Conservation (phyloP, 176 grass and related monocot species). For the Melocanna baccifera region DNA sequence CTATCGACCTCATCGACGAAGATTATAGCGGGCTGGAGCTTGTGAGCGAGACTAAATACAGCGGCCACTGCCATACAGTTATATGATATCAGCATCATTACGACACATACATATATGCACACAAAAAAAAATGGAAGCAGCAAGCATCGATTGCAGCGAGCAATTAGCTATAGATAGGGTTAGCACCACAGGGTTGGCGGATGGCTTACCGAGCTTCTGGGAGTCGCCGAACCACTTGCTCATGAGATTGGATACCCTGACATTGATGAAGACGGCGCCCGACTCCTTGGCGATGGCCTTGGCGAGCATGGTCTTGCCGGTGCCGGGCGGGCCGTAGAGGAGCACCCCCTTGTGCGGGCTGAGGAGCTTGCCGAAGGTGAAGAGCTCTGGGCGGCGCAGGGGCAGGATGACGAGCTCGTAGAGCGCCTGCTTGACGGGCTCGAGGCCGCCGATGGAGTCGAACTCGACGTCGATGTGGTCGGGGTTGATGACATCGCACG, state of each 20-base stretch:
- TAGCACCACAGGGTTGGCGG: background rate
- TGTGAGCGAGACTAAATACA: slow-evolving; percentile 85
- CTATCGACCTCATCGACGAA: slow-evolving; percentile 98
- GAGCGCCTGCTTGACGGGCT: slow-evolving; percentile 75
- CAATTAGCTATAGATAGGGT: background rate
- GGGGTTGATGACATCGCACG: slow-evolving; percentile 97
- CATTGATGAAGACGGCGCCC: slow-evolving; percentile 92
- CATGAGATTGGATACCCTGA: slow-evolving; percentile 91
- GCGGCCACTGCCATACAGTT: slow-evolving; percentile 57
- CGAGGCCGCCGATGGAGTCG: slow-evolving; percentile 77
- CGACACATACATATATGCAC: background rate
- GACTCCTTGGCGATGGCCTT: slow-evolving; percentile 95
- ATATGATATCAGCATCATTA: slow-evolving; percentile 12
- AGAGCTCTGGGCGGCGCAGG: too few relatives aligned
- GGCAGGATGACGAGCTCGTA: slow-evolving; percentile 47
- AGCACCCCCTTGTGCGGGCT: too few relatives aligned
- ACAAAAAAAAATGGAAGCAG: background rate
- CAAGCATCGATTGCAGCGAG: background rate
- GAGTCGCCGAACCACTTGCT: slow-evolving; percentile 97
- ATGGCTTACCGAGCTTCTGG: slow-evolving; percentile 77
- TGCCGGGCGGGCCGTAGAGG: slow-evolving; percentile 84
- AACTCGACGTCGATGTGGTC: slow-evolving; percentile 88
- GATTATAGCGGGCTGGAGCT: slow-evolving; percentile 96
- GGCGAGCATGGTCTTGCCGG: slow-evolving; percentile 96
- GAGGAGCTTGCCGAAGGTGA: too few relatives aligned